Evolutionary conservation across 148 eudicot species (phyloP).

Genomic region (Persicaria tinctoria): DNA sequence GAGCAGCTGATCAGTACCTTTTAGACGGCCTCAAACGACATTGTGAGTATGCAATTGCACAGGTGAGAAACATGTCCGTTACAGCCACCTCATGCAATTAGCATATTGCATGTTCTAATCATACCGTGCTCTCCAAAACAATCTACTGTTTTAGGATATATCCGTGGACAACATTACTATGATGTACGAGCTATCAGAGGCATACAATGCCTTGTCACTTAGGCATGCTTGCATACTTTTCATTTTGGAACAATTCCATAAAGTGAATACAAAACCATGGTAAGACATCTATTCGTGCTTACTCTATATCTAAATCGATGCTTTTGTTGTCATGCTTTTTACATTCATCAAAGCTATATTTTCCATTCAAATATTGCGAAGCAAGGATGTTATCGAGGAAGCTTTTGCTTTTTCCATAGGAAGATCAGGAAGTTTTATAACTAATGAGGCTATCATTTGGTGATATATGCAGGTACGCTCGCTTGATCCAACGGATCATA

Average conservation of each 20-base stretch:
- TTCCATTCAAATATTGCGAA: no score
- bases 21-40: constrained; percentile 84
- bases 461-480: constrained; percentile 40
- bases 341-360: no score
- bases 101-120: background rate
- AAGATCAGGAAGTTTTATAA: no score
- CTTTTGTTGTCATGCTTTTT: no score
- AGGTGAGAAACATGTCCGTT: constrained; percentile 35
- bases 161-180: constrained; percentile 53
- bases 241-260: constrained; percentile 70
- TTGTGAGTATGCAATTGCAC: constrained; percentile 78
- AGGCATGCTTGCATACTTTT: constrained; percentile 70
- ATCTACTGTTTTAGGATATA: constrained; percentile 36
- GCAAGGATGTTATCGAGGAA: no score
- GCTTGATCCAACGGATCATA: constrained; percentile 51
- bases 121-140: constrained; percentile 3
- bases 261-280: constrained; percentile 50
- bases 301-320: background rate
- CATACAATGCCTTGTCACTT: constrained; percentile 61
- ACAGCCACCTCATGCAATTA: background rate
- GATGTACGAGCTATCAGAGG: constrained; percentile 80
- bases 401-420: no score
- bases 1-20: constrained; percentile 93
- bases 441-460: background rate
- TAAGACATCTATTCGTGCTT: constrained; percentile 22